Conservation (phyloP, 2,329 filamentous ascomycete genomes). For the Aspergillus fructus region DNA sequence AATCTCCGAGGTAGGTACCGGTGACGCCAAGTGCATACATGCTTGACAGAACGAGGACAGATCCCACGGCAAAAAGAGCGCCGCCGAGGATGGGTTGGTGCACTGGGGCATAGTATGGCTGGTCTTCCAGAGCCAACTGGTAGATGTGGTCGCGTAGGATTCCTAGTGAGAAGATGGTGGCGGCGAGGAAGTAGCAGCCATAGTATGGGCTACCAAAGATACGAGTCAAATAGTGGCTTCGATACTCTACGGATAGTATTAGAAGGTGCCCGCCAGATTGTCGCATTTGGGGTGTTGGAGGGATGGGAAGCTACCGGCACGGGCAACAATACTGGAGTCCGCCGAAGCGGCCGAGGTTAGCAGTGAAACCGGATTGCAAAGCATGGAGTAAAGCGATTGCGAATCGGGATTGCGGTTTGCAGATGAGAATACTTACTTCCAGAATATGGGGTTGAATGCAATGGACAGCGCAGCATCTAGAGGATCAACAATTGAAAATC, state of each 20-base stretch:
- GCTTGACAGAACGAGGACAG: slow-evolving; percentile 79
- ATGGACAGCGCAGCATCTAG: slow-evolving; percentile 79
- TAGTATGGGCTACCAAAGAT: slow-evolving; percentile 77
- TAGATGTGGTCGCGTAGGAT: slow-evolving; percentile 86
- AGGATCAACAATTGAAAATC: slow-evolving; percentile 21
- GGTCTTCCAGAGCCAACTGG: slow-evolving; percentile 74
- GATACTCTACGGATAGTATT: slow-evolving; percentile 68
- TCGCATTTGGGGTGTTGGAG: slow-evolving; percentile 13
- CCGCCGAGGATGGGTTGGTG: slow-evolving; percentile 65
- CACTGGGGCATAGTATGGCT: slow-evolving; percentile 74
- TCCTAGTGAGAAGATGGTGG: slow-evolving; percentile 86
- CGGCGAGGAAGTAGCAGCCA: slow-evolving; percentile 87
- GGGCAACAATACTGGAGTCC: slow-evolving; percentile 69
- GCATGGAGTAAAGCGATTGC: not conserved
- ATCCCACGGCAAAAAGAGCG: slow-evolving; percentile 71
- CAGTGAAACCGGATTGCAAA: not conserved
- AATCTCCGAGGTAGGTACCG: slow-evolving; percentile 95
- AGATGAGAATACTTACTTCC: slow-evolving; percentile 73
- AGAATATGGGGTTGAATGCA: slow-evolving; percentile 96
- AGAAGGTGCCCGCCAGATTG: slow-evolving; percentile 1
- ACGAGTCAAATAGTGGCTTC: slow-evolving; percentile 82
- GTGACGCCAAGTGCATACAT: slow-evolving; percentile 93
- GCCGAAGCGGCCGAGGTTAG: slow-evolving; percentile 8
- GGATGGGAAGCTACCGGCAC: slow-evolving; percentile 61
- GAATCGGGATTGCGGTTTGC: not conserved